Evolutionary conservation across 2,329 filamentous ascomycete species (phyloP).

Genomic region (Boeremia exigua): DNA sequence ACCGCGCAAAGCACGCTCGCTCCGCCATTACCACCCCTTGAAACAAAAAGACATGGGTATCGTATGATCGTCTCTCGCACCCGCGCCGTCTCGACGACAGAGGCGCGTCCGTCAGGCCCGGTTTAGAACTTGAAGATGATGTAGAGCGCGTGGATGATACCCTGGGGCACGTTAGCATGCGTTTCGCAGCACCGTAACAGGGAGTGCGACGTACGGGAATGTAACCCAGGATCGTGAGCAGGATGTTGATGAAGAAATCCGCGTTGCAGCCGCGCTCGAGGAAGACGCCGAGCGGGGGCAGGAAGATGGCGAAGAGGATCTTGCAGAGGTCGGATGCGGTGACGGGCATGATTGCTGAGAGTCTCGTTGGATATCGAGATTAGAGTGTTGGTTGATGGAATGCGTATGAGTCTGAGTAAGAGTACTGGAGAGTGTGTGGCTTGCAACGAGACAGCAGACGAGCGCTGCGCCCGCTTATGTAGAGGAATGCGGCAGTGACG

Average conservation of each 20-base stretch:
- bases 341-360: conserved; percentile 57
- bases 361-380: conserved; percentile 11
- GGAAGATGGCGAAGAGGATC: conserved; percentile 86
- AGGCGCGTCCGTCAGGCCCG: conserved; percentile 12
- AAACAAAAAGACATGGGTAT: conserved; percentile 39
- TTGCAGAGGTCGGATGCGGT: conserved; percentile 77
- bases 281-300: conserved; percentile 91
- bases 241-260: conserved; percentile 91
- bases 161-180: too few species aligned
- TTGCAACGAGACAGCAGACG: not conserved
- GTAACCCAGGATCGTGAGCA: conserved; percentile 67
- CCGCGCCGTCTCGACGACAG: too few species aligned
- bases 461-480: conserved; percentile 27
- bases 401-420: not conserved
- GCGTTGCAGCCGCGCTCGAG: conserved; percentile 89
- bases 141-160: conserved; percentile 93
- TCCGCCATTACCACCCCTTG: not conserved
- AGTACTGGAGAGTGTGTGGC: not conserved
- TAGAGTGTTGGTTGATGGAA: not conserved
- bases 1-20: not conserved
- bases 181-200: too few species aligned
- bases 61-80: conserved; percentile 17
- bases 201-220: conserved; percentile 62
- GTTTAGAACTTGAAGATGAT: conserved; percentile 87
- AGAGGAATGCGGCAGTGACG: conserved; percentile 29